Percentiles rank a stretch among this genome's conserved stretches.
Conservation (phyloP, 1,139 yeast genomes). For the Meyerozyma carpophila region DNA sequence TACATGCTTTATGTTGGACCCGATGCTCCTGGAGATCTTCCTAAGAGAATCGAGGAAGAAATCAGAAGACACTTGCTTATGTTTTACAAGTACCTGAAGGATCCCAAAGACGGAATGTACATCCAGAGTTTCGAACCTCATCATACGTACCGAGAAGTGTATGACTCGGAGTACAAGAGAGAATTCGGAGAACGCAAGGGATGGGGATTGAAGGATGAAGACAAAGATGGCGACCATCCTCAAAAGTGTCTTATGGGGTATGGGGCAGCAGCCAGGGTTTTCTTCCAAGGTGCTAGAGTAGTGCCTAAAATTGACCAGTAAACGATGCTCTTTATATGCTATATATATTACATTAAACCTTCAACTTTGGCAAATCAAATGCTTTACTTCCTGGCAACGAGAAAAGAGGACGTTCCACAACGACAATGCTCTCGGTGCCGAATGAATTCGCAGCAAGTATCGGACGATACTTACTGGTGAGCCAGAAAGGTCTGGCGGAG, state of each 20-base stretch:
- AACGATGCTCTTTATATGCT: neutral
- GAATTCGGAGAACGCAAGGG: constrained; percentile 55
- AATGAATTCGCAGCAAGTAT: constrained; percentile 58
- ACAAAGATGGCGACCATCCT: constrained; percentile 31
- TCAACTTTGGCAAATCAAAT: constrained; percentile 65
- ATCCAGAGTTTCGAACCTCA: constrained; percentile 60
- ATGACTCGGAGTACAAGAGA: constrained; percentile 43
- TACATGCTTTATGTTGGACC: constrained; percentile 47
- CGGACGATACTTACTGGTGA: constrained; percentile 73
- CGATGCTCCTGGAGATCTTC: constrained; percentile 37
- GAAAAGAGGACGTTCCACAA: constrained; percentile 73
- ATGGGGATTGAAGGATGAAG: constrained; percentile 47
- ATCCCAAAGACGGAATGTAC: constrained; percentile 56
- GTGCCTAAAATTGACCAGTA: constrained; percentile 26
- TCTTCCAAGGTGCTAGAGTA: constrained; percentile 64
- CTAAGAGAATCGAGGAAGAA: constrained; percentile 35
- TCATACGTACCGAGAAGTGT: constrained; percentile 45
- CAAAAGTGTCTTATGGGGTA: constrained; percentile 58
- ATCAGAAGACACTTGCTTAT: constrained; percentile 46
- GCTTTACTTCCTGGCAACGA: constrained; percentile 66
- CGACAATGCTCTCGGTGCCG: constrained; percentile 46
- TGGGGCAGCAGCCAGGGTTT: constrained; percentile 64
- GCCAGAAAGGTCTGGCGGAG: constrained; percentile 53
- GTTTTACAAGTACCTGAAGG: constrained; percentile 54
- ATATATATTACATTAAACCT: constrained; percentile 27